Conservation (phyloP, 2,329 filamentous ascomycete genomes). For the Domatiomyces globalis region DNA sequence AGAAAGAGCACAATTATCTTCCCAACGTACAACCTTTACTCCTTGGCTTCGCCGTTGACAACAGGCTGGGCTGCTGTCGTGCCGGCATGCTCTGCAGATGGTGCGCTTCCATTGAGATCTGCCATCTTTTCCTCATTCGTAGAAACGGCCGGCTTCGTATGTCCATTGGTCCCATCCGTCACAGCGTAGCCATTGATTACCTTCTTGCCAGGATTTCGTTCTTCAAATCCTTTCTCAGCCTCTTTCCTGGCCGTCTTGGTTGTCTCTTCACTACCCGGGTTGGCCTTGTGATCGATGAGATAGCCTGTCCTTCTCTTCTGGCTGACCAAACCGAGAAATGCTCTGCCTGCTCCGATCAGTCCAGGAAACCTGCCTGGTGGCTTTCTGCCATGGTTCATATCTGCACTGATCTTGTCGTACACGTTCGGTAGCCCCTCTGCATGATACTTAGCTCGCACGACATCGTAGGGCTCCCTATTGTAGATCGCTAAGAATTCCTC, state of each 20-base stretch:
- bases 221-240: background rate
- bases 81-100: background rate
- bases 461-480: conserved; percentile 13
- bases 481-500: conserved; percentile 17
- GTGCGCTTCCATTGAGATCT: background rate
- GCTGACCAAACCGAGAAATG: background rate
- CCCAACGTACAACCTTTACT: too few species aligned
- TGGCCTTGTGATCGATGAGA: background rate
- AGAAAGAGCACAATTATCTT: too few species aligned
- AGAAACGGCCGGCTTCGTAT: background rate
- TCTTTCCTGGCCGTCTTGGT: background rate
- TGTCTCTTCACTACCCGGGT: background rate
- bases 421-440: conserved; percentile 12
- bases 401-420: conserved; percentile 16
- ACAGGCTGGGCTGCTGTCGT: background rate
- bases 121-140: background rate
- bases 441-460: conserved; percentile 13
- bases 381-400: conserved; percentile 5
- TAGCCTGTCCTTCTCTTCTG: background rate
- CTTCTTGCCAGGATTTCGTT: background rate
- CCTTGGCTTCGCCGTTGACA: background rate
- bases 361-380: background rate
- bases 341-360: background rate
- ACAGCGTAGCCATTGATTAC: background rate
- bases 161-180: background rate